A percentile compares a stretch with the other conserved stretches of the same genome.
These are phyloP conservation scores for Cercospora sesami DNA, from an alignment of 2,329 filamentous ascomycete genomes.

Conservation along the genomic window DNA sequence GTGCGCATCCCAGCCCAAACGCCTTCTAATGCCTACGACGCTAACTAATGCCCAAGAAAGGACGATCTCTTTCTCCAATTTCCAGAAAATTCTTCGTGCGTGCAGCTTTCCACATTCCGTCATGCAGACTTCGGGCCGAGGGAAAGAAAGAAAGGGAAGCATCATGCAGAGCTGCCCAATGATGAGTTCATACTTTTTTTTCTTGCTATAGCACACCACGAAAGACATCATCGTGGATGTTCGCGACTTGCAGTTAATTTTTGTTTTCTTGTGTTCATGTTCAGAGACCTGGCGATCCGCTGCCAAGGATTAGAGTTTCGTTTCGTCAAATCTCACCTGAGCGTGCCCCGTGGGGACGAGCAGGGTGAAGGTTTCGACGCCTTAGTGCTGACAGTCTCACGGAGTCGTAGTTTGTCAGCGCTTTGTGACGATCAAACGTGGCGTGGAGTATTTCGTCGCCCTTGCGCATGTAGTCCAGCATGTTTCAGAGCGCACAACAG, in stretches of 20 bases:
- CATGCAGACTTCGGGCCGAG: background rate
- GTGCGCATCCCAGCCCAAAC: slow-evolving; percentile 15
- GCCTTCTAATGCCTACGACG: slow-evolving; percentile 19
- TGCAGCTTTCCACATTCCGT: background rate
- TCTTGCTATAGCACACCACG: background rate
- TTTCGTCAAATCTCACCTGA: background rate
- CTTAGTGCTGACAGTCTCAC: background rate
- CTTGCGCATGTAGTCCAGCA: no score
- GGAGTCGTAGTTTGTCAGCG: background rate
- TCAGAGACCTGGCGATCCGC: background rate
- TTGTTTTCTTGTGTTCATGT: background rate
- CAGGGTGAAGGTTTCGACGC: background rate
- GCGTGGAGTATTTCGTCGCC: slow-evolving; percentile 12
- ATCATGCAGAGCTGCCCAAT: background rate
- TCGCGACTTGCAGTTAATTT: background rate
- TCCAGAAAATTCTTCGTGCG: slow-evolving; percentile 6
- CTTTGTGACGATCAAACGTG: slow-evolving; percentile 6
- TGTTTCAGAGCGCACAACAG: background rate
- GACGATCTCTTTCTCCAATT: background rate
- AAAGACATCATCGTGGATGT: background rate
- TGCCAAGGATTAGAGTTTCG: background rate
- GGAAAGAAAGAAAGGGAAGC: background rate
- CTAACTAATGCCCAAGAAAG: slow-evolving; percentile 1
- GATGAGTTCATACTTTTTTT: background rate
- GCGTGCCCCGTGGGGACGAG: background rate